Evolutionary conservation across 2,329 filamentous ascomycete species (phyloP).

Genomic region (Monosporascus ibericus): DNA sequence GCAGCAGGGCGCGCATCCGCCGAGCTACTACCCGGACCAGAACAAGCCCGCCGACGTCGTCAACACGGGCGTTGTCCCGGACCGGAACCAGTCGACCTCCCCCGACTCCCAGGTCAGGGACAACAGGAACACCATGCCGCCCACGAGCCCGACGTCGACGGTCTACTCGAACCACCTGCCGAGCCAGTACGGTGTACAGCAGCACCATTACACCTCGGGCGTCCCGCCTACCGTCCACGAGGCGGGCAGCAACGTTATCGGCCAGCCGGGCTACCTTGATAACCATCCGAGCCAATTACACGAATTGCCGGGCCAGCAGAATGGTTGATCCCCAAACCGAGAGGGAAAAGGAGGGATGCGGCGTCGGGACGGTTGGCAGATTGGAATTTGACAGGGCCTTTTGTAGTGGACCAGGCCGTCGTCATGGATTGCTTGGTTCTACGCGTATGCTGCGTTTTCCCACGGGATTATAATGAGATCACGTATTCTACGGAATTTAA

Average conservation of each 20-base stretch:
- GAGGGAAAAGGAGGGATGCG: no score
- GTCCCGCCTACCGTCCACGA: constrained; percentile 30
- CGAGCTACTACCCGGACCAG: constrained; percentile 14
- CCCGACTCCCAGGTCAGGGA: constrained; percentile 2
- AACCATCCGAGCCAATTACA: constrained; percentile 34
- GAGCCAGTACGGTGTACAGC: constrained; percentile 12
- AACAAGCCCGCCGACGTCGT: constrained; percentile 21
- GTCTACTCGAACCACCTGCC: constrained; percentile 14
- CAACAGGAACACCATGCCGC: constrained; percentile 6
- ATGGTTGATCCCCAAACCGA: no score
- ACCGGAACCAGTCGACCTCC: no score
- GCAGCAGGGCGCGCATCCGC: constrained; percentile 10
- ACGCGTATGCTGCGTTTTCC: no score
- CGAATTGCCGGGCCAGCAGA: constrained; percentile 23
- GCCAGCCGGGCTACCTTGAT: constrained; percentile 21
- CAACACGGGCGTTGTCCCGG: constrained; percentile 1
- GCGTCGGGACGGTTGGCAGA: no score
- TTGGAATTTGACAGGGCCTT: no score
- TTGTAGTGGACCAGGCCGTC: no score
- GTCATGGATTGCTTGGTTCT: no score
- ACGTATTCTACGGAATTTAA: no score
- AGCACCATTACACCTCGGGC: constrained; percentile 8
- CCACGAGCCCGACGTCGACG: constrained; percentile 17
- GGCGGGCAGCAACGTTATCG: constrained; percentile 28
- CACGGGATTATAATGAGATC: no score